These are phyloP conservation scores for Vitis cinerea DNA, from an alignment of 164 flowering plant species.

Conservation along the genomic window DNA sequence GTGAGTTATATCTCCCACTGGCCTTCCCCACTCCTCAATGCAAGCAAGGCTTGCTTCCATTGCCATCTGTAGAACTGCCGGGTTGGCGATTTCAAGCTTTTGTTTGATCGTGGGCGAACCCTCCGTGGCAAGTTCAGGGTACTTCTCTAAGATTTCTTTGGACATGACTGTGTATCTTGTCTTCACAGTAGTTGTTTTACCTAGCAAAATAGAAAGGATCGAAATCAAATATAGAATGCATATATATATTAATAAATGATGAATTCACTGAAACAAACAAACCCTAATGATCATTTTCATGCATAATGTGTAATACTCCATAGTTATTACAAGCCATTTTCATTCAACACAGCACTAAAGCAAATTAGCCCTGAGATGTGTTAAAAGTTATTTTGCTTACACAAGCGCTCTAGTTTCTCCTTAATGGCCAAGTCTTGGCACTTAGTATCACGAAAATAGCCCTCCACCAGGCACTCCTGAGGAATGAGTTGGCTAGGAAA, in stretches of 20 bases:
- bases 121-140: conserved; percentile 64
- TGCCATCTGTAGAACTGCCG: conserved; percentile 63
- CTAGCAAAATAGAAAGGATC: conserved; percentile 22
- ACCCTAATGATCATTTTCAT: no score
- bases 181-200: conserved; percentile 73
- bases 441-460: conserved; percentile 57
- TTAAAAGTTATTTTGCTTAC: conserved; percentile 30
- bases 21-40: conserved; percentile 69
- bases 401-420: conserved; percentile 65
- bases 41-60: conserved; percentile 53
- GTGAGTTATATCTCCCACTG: conserved; percentile 55
- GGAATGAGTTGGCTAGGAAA: conserved; percentile 59
- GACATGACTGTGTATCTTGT: conserved; percentile 76
- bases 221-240: background rate
- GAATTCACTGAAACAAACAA: no score
- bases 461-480: conserved; percentile 64
- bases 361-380: background rate
- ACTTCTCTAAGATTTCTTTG: conserved; percentile 56
- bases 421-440: conserved; percentile 52
- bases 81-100: conserved; percentile 60
- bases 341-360: background rate
- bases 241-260: background rate
- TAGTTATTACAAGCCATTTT: background rate
- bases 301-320: no score
- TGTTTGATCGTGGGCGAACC: conserved; percentile 62